Percentiles rank a stretch among this genome's conserved stretches.
These are phyloP conservation scores for Diaporthe citrichinensis DNA, from an alignment of 2,329 filamentous ascomycete genomes.

Conservation along the genomic window DNA sequence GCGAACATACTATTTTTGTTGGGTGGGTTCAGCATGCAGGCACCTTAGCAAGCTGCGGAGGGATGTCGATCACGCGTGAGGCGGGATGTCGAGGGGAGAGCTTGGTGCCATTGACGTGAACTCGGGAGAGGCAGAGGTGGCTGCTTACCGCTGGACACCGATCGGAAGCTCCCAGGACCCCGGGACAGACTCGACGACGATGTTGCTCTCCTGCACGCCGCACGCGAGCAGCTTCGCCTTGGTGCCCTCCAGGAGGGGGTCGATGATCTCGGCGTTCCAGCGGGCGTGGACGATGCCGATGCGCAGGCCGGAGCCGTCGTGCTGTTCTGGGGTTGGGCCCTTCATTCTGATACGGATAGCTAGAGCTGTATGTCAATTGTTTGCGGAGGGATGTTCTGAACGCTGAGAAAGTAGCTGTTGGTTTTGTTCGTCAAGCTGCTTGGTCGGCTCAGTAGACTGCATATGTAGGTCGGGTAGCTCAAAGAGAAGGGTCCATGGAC, in stretches of 20 bases:
- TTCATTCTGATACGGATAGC: conserved; percentile 65
- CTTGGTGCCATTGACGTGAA: background rate
- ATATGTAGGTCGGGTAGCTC: conserved; percentile 11
- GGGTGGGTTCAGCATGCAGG: conserved; percentile 19
- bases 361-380: conserved; percentile 51
- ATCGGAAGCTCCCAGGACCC: conserved; percentile 96
- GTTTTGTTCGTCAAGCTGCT: conserved; percentile 15
- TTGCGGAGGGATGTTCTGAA: background rate
- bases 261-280: conserved; percentile 93
- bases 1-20: conserved; percentile 71
- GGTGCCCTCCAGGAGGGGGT: conserved; percentile 84
- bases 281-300: conserved; percentile 96
- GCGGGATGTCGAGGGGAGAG: background rate
- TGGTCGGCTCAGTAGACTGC: conserved; percentile 1
- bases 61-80: conserved; percentile 26
- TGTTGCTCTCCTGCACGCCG: conserved; percentile 90
- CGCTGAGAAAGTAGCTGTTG: background rate
- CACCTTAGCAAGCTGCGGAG: conserved; percentile 38
- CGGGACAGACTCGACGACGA: conserved; percentile 89
- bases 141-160: conserved; percentile 82
- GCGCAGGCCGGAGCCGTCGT: conserved; percentile 81
- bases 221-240: conserved; percentile 82
- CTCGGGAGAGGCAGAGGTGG: background rate
- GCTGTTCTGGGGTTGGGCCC: conserved; percentile 69
- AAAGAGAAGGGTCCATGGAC: background rate